These are phyloP conservation scores for Macrolepiota fuliginosa DNA, from an alignment of 768 basidiomycete species.

Conservation along the genomic window DNA sequence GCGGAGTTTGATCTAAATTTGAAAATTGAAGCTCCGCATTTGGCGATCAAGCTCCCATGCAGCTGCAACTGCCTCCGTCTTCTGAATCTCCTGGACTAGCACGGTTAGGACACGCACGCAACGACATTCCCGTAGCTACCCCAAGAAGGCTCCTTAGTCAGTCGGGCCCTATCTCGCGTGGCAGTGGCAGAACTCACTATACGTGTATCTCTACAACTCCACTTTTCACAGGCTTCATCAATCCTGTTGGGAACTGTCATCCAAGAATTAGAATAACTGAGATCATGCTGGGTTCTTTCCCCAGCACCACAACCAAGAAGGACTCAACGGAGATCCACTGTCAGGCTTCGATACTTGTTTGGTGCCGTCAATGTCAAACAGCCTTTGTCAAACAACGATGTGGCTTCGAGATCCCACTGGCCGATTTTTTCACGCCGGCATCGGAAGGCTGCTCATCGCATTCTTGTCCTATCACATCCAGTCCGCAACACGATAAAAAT, in stretches of 20 bases:
- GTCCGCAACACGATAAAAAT: too few species aligned
- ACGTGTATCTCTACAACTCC: neutral
- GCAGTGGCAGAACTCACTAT: neutral
- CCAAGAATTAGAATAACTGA: neutral
- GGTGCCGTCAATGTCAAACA: too few species aligned
- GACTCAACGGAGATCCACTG: neutral
- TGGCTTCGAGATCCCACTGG: too few species aligned
- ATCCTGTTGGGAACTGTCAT: neutral
- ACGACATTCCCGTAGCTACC: neutral
- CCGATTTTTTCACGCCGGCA: too few species aligned
- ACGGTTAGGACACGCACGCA: too few species aligned
- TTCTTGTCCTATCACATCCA: too few species aligned
- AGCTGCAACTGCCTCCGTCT: too few species aligned
- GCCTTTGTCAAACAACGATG: too few species aligned
- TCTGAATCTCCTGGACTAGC: too few species aligned
- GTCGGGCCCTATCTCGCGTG: neutral
- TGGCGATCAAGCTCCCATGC: too few species aligned
- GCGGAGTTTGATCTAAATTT: neutral
- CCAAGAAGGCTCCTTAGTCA: neutral
- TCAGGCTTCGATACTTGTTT: neutral
- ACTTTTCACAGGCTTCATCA: neutral
- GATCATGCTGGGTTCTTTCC: neutral
- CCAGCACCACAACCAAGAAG: neutral
- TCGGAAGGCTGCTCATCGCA: too few species aligned
- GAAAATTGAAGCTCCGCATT: neutral